phyloP scores from a whole-genome alignment of 257 asterid species.

The Hygrophila difformis region DNA sequence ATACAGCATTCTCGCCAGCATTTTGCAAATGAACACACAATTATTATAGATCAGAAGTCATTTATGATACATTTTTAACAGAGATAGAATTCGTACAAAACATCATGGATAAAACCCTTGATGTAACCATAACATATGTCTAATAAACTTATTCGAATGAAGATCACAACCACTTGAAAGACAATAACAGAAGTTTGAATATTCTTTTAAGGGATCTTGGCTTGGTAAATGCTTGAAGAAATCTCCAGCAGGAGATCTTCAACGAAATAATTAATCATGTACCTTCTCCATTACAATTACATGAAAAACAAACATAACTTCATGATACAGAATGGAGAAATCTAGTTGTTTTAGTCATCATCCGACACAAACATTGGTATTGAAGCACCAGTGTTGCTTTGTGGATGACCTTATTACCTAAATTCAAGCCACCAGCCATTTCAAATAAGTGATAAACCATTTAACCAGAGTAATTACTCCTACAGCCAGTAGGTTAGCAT shows the following conservation, averaged over 20 bases:
- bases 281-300: constrained; percentile 6
- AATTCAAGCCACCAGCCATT: neutral
- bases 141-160: too few species aligned
- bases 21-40: too few species aligned
- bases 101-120: too few species aligned
- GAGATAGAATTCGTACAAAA: too few species aligned
- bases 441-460: neutral
- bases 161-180: too few species aligned
- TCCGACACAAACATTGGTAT: constrained; percentile 29
- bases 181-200: neutral
- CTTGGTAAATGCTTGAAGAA: neutral
- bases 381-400: constrained; percentile 22
- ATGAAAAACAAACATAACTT: constrained; percentile 10
- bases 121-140: too few species aligned
- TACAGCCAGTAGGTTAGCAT: too few species aligned
- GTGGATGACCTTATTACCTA: constrained; percentile 11
- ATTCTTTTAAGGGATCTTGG: neutral
- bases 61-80: too few species aligned
- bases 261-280: neutral
- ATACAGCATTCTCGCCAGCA: too few species aligned
- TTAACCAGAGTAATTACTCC: too few species aligned
- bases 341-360: constrained; percentile 24
- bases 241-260: neutral
- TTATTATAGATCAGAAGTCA: too few species aligned
- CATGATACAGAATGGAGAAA: constrained; percentile 15